These are phyloP conservation scores for Pulveroboletus sp. DNA, from an alignment of 768 basidiomycete genomes.

Conservation along the genomic window DNA sequence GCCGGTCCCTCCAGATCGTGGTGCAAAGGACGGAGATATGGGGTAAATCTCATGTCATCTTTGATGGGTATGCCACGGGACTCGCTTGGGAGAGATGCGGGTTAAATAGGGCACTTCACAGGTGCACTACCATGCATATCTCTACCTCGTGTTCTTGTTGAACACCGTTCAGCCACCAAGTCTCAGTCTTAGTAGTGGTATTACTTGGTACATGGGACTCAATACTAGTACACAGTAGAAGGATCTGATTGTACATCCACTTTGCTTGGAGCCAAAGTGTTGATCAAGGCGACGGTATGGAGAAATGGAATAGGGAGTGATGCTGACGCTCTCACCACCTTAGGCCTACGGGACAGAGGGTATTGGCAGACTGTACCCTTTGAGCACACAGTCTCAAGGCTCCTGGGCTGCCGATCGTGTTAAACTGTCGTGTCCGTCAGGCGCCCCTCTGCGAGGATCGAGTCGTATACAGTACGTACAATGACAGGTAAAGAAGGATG, in stretches of 20 bases:
- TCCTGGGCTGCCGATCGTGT: no score
- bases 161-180: slow-evolving; percentile 3
- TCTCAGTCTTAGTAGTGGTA: slow-evolving; percentile 5
- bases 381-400: no score
- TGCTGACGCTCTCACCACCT: no score
- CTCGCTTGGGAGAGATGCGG: slow-evolving; percentile 35
- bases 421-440: no score
- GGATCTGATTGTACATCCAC: neutral
- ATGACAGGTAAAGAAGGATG: no score
- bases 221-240: slow-evolving; percentile 2
- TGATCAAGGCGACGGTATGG: neutral
- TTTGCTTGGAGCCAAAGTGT: neutral
- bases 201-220: neutral
- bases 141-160: slow-evolving; percentile 4
- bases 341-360: no score
- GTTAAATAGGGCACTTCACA: neutral
- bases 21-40: slow-evolving; percentile 70
- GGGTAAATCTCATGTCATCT: slow-evolving; percentile 39
- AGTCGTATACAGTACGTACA: no score
- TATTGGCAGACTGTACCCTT: no score
- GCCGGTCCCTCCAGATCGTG: slow-evolving; percentile 53
- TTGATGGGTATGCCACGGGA: neutral
- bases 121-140: slow-evolving; percentile 8
- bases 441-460: no score
- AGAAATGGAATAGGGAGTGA: no score